Base-by-base conservation (phyloP, 2,329 filamentous ascomycete species). In the Verticillium klebahnii region DNA sequence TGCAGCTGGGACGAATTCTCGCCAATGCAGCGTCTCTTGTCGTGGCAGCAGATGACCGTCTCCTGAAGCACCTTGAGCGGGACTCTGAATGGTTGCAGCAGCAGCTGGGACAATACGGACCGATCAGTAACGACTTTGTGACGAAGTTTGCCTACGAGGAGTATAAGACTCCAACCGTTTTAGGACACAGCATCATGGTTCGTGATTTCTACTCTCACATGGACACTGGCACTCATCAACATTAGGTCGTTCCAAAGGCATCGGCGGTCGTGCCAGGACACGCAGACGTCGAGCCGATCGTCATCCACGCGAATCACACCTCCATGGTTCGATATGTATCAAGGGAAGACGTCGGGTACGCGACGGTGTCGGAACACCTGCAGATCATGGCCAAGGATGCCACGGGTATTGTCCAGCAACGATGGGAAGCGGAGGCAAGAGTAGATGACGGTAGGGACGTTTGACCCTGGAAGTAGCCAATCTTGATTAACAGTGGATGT, bases 11-110 rank as follows among this genome's bases (percentile, higher is more conserved):
- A 37, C 67, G 64, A 61, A 58, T 72, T 17, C 62, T 74, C 19
- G 66, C 69, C 3, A 73, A 74, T 63, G 64, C 74, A 5, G 71
- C 71, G 17, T 76, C 73, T 40, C 68, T 77, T 4, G 72, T 72
- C 62, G 65, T 71, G 31, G 65, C 66, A 25, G 68, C 73, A 8
- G 67, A 73, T 59, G 63, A 70, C 59, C 61, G 62, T 34, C 66
- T 75, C 57, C 63, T 76, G 17, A 68, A n/a, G 39, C 17, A 40
- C 11, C 39, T 40, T 14, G 39, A 40, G 7, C 39, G 7, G 15
- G 15, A 40, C 3, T 40, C 39, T 11, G 39, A 40, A n/a, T 40
- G 2, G 15, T 17, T 40, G 2, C 2, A 40, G 39, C 39, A 40
- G 7, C 17, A 40, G 39, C 39, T 40, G 2, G 39, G 17, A 14